Evolutionary conservation across 768 basidiomycete genomes (phyloP).

Genomic region (Serendipita sp.): DNA sequence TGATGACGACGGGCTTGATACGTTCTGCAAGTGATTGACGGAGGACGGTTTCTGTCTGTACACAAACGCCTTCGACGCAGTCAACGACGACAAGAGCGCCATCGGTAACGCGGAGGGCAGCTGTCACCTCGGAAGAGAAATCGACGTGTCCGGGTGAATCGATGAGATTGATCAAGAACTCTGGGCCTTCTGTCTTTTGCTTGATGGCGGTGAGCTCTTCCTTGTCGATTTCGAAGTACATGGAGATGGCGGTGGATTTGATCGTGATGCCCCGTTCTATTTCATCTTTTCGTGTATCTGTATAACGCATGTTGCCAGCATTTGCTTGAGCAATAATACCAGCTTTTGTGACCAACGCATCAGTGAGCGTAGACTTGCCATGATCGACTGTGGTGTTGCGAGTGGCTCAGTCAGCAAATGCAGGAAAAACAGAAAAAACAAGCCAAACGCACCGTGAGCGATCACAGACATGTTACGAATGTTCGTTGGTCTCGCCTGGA

Average conservation of each 20-base stretch:
- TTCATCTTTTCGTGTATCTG: constrained; percentile 94
- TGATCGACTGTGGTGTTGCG: constrained; percentile 66
- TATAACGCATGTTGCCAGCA: constrained; percentile 93
- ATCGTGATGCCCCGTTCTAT: constrained; percentile 99
- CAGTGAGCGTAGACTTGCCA: constrained; percentile 98
- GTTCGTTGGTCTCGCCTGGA: constrained; percentile 84
- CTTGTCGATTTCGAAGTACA: constrained; percentile 95
- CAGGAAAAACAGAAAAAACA: constrained; percentile 9
- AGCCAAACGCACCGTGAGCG: constrained; percentile 53
- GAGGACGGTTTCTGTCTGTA: constrained; percentile 98
- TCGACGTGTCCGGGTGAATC: constrained; percentile 99
- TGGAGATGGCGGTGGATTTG: constrained; percentile 98
- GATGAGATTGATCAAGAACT: constrained; percentile 99
- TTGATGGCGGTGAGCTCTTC: constrained; percentile 73
- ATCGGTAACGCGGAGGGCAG: constrained; percentile 98
- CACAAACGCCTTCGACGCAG: constrained; percentile 98
- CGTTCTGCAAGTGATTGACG: constrained; percentile 95
- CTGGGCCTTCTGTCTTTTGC: constrained; percentile 85
- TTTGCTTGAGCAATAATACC: constrained; percentile 94
- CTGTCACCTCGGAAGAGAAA: constrained; percentile 99
- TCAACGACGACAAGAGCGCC: constrained; percentile 99
- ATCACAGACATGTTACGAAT: constrained; percentile 94
- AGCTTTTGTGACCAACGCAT: constrained; percentile 97
- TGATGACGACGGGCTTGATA: constrained; percentile 98
- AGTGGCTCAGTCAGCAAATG: constrained; percentile 3